A percentile compares a stretch with the other conserved stretches of the same genome.
These are phyloP conservation scores for rapeseed (Brassica napus) DNA, from an alignment of 345 rosid genomes.

Conservation along the genomic window Da-Ae NC_063434.1:9121501-9122000, in stretches of 20 bases:
- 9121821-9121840: constrained; percentile 46
- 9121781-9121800: constrained; percentile 43
- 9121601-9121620: constrained; percentile 70
- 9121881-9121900: constrained; percentile 58
- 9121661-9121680: constrained; percentile 79
- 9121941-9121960: constrained; percentile 49
- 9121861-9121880: constrained; percentile 37
- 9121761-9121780: constrained; percentile 56
- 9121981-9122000: constrained; percentile 3
- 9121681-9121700: constrained; percentile 80
- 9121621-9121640: constrained; percentile 46
- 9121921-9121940: constrained; percentile 67
- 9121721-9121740: constrained; percentile 73
- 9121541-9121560: constrained; percentile 47
- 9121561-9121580: constrained; percentile 50
- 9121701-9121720: constrained; percentile 84
- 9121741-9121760: constrained; percentile 43
- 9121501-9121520: constrained; percentile 36
- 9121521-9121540: constrained; percentile 36
- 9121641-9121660: constrained; percentile 51
- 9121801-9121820: constrained; percentile 27
- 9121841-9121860: constrained; percentile 49
- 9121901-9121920: constrained; percentile 52
- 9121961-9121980: not conserved
- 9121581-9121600: constrained; percentile 69